A percentile compares a stretch with the other conserved stretches of the same genome.
Conservation (phyloP, 495 filamentous ascomycete genomes). For the Melanomma pulvis-pyrius region DNA sequence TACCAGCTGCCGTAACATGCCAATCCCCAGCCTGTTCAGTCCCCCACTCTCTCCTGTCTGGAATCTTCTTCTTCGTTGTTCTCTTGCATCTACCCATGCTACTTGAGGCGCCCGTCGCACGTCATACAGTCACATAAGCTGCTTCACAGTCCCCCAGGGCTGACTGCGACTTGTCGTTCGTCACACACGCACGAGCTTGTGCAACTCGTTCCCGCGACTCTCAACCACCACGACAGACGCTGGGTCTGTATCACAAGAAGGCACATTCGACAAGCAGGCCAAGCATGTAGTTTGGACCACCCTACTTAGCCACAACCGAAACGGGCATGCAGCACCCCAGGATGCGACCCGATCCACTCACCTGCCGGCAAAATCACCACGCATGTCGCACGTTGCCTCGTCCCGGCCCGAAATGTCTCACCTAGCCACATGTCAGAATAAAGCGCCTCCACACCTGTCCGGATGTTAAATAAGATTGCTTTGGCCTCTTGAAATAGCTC, state of each 20-base stretch:
- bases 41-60: too few species aligned
- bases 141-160: background rate
- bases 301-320: constrained; percentile 25
- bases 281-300: background rate
- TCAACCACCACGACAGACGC: background rate
- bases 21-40: background rate
- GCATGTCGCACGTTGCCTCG: constrained; percentile 24
- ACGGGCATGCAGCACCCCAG: constrained; percentile 3
- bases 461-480: background rate
- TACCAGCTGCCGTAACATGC: background rate
- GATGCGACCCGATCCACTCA: constrained; percentile 23
- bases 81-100: too few species aligned
- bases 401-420: constrained; percentile 23
- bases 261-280: background rate
- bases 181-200: too few species aligned
- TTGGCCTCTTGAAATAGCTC: background rate
- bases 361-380: constrained; percentile 22
- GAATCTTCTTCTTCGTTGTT: too few species aligned
- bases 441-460: constrained; percentile 4
- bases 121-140: background rate
- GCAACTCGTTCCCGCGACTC: background rate
- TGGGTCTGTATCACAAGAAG: background rate
- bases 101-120: background rate
- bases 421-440: constrained; percentile 29
- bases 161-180: background rate